Evolutionary conservation across 306 rosid genomes (phyloP).

Genomic region (Canavalia ensiformis): DNA sequence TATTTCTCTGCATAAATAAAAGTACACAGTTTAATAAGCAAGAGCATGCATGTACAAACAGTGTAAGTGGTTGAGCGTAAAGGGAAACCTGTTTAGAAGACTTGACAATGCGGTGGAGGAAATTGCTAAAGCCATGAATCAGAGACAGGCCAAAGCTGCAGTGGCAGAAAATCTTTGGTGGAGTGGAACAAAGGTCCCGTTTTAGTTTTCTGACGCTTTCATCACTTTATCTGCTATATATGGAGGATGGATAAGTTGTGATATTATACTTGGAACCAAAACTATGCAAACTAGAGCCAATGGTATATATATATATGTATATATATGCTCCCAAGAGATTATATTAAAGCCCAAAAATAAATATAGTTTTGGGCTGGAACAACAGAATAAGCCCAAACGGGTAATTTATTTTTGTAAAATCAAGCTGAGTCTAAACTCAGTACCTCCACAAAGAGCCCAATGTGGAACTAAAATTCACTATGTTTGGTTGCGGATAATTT

Average conservation of each 20-base stretch:
- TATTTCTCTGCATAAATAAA: conserved; percentile 55
- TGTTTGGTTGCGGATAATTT: too few species aligned
- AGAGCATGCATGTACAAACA: not conserved
- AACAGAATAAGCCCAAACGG: not conserved
- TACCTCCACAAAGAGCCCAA: not conserved
- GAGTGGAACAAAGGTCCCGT: conserved; percentile 20
- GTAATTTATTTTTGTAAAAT: not conserved
- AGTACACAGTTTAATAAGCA: conserved; percentile 4
- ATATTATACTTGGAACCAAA: conserved; percentile 29
- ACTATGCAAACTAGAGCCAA: conserved; percentile 4
- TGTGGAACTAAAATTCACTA: not conserved
- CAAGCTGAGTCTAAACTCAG: not conserved
- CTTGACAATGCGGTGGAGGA: conserved; percentile 69
- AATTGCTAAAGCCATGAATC: conserved; percentile 76
- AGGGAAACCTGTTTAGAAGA: conserved; percentile 61
- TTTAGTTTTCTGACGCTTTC: not conserved
- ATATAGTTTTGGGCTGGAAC: not conserved
- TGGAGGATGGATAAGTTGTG: conserved; percentile 35
- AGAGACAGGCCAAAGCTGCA: not conserved
- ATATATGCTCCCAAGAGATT: too few species aligned
- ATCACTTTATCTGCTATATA: conserved; percentile 43
- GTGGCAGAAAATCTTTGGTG: conserved; percentile 13
- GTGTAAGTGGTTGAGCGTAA: conserved; percentile 1
- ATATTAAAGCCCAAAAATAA: too few species aligned
- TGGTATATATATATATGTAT: not conserved